Evolutionary conservation across 345 rosid species (phyloP), one percentile per base, ranked within the genome.

Genomic region (Gossypium stocksii): DNA sequence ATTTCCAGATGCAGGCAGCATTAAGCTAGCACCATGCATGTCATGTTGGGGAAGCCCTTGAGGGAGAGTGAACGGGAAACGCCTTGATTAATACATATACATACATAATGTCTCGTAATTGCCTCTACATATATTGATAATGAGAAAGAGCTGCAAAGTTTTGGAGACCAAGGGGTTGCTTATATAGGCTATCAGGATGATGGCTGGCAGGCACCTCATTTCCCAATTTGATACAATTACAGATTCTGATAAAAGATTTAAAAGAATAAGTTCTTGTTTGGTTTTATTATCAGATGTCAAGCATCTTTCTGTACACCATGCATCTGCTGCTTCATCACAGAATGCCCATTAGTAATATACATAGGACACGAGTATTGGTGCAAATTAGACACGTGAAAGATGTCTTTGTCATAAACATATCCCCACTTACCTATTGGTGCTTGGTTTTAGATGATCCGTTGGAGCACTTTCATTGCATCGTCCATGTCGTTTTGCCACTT

Each of bases 211-310:
- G 7, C 56, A 46, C 29, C 70, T 66, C 1, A 54, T 54, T 15
- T 19, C 54, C 57, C 71, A 48, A 46, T 14, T 46, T 14, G 56
- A 67, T 46, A 67, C 56, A 46, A 62, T 12, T 49, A 29, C 66
- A 29, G 66, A 61, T 34, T 61, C 66, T 29, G 66, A 22, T 2
- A 66, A 22, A 27, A 44, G 23, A 34, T 34, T 46, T 66, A 51
- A 66, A 67, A 67, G 56, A 67, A 67, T 67, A 67, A 67, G 56
- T 67, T 67, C 57, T 34, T 67, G 71, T 20, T 48, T 67, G 13
- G 14, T 67, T 67, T 46, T 14, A 67, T 62, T 27, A 61, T 61
- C 43, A 29, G 38, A 67, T 48, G n/a, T 66, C 54, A 48, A 67
- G 71, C 56, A 67, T 67, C 41, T 46, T 48, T 23, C 38, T 22